Percentiles rank a stretch among this genome's conserved stretches.
These are phyloP conservation scores for Penicillium argentinense DNA, from an alignment of 495 filamentous ascomycete genomes.

Conservation along the genomic window DNA sequence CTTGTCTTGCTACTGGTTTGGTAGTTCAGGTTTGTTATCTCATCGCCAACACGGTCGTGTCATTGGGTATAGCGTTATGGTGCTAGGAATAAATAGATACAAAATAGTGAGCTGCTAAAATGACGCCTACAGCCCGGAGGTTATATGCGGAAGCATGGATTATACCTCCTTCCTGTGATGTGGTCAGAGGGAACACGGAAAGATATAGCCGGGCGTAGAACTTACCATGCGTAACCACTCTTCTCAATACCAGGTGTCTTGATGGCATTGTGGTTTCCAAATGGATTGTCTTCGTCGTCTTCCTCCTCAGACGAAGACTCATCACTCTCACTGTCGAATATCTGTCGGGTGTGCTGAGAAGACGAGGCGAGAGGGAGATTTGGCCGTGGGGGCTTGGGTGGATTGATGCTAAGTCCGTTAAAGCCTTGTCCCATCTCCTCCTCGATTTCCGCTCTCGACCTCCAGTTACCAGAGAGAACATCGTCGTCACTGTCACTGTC, in stretches of 20 bases:
- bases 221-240: conserved; percentile 54
- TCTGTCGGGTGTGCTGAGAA: conserved; percentile 23
- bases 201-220: background rate
- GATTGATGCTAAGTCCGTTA: conserved; percentile 41
- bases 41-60: background rate
- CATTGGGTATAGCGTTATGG: background rate
- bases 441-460: conserved; percentile 25
- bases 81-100: conserved; percentile 1
- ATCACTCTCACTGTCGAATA: conserved; percentile 40
- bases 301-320: conserved; percentile 54
- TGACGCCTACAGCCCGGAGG: background rate
- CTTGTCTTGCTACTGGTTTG: too few relatives aligned
- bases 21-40: too few relatives aligned
- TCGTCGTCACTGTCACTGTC: conserved; percentile 88
- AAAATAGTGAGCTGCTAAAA: background rate
- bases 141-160: background rate
- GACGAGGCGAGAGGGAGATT: conserved; percentile 29
- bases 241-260: conserved; percentile 57
- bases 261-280: conserved; percentile 75
- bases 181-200: conserved; percentile 1
- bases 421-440: conserved; percentile 38
- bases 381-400: conserved; percentile 44
- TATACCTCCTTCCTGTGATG: conserved; percentile 25
- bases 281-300: conserved; percentile 73
- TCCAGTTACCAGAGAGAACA: conserved; percentile 38